Conservation (phyloP, 169 alveolate species). For the Plasmodium fragile region DNA sequence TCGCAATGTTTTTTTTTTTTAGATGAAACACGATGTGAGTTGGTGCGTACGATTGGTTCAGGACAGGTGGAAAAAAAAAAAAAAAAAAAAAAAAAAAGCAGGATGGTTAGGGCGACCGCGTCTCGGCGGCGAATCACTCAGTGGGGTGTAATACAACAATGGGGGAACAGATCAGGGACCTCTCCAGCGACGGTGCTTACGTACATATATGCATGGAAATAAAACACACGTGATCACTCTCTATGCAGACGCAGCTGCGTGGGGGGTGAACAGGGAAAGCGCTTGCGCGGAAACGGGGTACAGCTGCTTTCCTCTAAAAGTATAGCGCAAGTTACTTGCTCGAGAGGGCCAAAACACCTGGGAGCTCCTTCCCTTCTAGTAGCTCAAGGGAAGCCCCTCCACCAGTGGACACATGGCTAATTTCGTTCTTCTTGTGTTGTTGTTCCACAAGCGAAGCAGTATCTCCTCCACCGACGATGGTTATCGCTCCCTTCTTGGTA, state of each 20-base stretch:
- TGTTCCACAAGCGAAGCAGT: slow-evolving; percentile 94
- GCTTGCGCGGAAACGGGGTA: neutral
- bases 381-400: slow-evolving; percentile 99
- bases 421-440: slow-evolving; percentile 87
- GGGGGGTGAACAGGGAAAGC: neutral
- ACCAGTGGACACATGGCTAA: slow-evolving; percentile 98
- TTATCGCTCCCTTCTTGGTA: slow-evolving; percentile 93
- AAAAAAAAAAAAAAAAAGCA: too few relatives aligned
- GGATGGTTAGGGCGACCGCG: neutral
- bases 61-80: neutral
- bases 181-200: neutral
- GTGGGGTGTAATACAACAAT: neutral
- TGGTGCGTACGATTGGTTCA: neutral
- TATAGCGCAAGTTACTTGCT: slow-evolving; percentile 24
- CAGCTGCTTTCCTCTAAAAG: neutral
- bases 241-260: neutral
- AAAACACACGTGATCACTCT: neutral
- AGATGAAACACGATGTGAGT: neutral
- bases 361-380: slow-evolving; percentile 97
- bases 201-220: neutral
- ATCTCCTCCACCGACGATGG: slow-evolving; percentile 98
- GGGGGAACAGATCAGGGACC: neutral
- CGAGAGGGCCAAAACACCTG: slow-evolving; percentile 95
- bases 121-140: neutral
- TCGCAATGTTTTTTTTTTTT: neutral